These are phyloP conservation scores for Aristolochia fimbriata DNA, from an alignment of 164 flowering plant genomes.

Conservation along the genomic window DNA sequence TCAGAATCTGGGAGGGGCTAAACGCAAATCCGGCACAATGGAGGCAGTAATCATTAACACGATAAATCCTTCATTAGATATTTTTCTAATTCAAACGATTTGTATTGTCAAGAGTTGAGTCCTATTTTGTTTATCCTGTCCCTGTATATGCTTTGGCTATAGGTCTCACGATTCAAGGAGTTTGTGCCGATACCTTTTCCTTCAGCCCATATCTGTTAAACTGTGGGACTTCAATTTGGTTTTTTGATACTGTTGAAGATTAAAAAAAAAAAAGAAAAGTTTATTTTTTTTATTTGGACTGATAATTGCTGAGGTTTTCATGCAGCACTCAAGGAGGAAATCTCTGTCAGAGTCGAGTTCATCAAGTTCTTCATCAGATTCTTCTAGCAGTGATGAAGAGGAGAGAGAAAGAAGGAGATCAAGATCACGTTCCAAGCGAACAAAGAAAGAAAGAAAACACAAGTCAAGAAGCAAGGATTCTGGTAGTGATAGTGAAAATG, in stretches of 20 bases:
- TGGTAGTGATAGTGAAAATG: conserved; percentile 37
- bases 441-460: conserved; percentile 66
- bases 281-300: background rate
- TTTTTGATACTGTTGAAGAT: too few species aligned
- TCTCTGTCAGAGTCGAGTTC: conserved; percentile 56
- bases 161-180: too few species aligned
- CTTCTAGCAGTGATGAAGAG: conserved; percentile 70
- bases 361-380: conserved; percentile 70
- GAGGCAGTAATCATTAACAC: too few species aligned
- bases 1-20: too few species aligned
- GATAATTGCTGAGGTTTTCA: background rate
- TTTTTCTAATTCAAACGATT: too few species aligned
- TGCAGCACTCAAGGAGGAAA: conserved; percentile 67
- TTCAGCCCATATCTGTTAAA: background rate
- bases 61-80: too few species aligned
- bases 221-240: background rate
- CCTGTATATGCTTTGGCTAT: too few species aligned
- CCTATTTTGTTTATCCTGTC: too few species aligned
- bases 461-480: conserved; percentile 49
- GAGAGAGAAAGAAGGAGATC: conserved; percentile 65
- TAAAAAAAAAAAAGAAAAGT: too few species aligned
- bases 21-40: too few species aligned
- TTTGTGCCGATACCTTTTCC: too few species aligned
- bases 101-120: too few species aligned
- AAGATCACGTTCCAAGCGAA: conserved; percentile 61